Evolutionary conservation across 202 grass and related monocot genomes (phyloP), one percentile per base, ranked within the genome.

Genomic region (Carex arenaria): DNA sequence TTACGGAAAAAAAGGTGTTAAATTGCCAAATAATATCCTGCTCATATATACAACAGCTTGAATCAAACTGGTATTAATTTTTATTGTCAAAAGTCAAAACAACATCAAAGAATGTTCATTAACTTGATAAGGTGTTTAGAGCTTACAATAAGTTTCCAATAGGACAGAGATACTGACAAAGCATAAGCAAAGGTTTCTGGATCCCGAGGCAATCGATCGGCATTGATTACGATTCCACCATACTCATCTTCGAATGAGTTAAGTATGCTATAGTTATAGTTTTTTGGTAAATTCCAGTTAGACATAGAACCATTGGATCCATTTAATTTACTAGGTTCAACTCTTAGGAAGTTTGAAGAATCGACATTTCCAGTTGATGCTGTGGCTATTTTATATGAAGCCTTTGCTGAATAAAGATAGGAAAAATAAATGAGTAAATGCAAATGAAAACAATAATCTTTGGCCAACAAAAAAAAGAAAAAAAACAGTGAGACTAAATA

Each of bases 191-290:
- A 98, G n/a, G 85, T 82, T 62, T 83, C 85, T 47, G 42, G 55
- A 72, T 92, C 87, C 36, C 28, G 11, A 2, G 95, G 91, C 73
- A 98, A 85, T 85, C 51, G 81, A 38, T 93, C 91, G 47, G 88
- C 78, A 82, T 90, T 90, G 68, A 98, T 83, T 80, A 98, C 28
- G 13, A 98, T 89, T 31, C 95, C 95, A 23, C 91, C 91, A 82
- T 98, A 98, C 73, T 95, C 86, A 85, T 98, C 95, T 79, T 95
- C 91, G 1, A 82, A 67, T 19, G 89, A 54, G 80, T 98, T 86
- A 8, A 95, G 93, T 77, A 93, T 79, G 70, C 83, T 82, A 80
- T 89, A 87, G 83, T 92, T 67, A 84, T 94, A 85, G 7, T 12
- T 82, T 74, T 18, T 63, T 66, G 80, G 20, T 36, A 64, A 80